A percentile compares a stretch with the other conserved stretches of the same genome.
phyloP scores from a whole-genome alignment of 2,329 filamentous ascomycete genomes.

The Diaporthe capsici region DNA sequence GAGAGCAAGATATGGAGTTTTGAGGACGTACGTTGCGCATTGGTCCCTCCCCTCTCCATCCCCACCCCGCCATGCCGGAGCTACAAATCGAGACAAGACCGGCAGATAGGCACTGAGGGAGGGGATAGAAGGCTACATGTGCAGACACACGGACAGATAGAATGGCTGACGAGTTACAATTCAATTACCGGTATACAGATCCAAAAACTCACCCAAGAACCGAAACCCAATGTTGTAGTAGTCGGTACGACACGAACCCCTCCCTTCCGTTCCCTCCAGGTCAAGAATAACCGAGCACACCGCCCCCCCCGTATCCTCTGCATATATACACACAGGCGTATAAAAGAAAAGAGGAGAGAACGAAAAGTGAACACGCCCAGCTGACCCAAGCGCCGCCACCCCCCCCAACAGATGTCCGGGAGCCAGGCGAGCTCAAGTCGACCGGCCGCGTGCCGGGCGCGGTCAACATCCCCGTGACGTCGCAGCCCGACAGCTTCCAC shows the following conservation, averaged over 20 bases:
- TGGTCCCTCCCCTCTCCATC: not conserved
- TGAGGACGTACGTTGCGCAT: slow-evolving; percentile 54
- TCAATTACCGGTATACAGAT: slow-evolving; percentile 51
- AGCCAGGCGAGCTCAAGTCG: slow-evolving; percentile 74
- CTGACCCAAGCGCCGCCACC: not conserved
- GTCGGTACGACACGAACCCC: slow-evolving; percentile 57
- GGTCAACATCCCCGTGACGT: slow-evolving; percentile 85
- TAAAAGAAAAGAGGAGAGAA: not conserved
- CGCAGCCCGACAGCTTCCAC: slow-evolving; percentile 84
- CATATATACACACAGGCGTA: not conserved
- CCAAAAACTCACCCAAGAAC: slow-evolving; percentile 52
- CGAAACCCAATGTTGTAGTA: slow-evolving; percentile 56
- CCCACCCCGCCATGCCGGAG: not conserved
- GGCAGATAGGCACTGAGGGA: not conserved
- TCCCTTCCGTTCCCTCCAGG: not conserved
- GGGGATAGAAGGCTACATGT: not conserved
- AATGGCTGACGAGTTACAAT: not conserved
- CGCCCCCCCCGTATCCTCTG: not conserved
- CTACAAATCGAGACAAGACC: not conserved
- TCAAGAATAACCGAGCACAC: not conserved
- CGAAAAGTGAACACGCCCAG: not conserved
- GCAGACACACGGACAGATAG: not conserved
- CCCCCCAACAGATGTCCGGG: slow-evolving; percentile 76
- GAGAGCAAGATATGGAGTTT: slow-evolving; percentile 63
- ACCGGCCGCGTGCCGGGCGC: slow-evolving; percentile 84